phyloP scores from a whole-genome alignment of 169 alveolate genomes.

The Amoebophrya sp. region DNA sequence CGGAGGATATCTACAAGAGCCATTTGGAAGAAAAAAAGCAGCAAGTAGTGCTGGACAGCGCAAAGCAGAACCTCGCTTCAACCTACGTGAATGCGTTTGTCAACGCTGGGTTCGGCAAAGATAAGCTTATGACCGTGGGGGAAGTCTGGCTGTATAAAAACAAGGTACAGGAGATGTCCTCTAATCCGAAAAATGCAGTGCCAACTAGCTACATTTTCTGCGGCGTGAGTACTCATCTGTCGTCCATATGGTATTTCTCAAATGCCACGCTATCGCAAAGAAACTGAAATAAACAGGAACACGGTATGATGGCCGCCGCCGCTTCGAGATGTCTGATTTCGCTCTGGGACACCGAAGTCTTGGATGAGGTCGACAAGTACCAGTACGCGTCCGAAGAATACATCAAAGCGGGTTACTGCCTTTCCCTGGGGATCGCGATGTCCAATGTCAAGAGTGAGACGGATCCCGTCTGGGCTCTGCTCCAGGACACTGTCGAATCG shows the following conservation, averaged over 20 bases:
- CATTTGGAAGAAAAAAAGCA: conserved; percentile 42
- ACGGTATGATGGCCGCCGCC: conserved; percentile 88
- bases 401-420: conserved; percentile 81
- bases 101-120: conserved; percentile 93
- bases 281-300: too few relatives aligned
- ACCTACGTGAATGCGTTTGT: conserved; percentile 94
- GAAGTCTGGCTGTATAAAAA: conserved; percentile 89
- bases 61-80: conserved; percentile 88
- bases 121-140: conserved; percentile 71
- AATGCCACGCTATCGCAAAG: too few relatives aligned
- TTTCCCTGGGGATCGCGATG: not conserved
- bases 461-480: not conserved
- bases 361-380: conserved; percentile 76
- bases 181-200: too few relatives aligned
- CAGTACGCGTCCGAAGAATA: conserved; percentile 83
- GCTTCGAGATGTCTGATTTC: conserved; percentile 81
- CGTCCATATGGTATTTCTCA: too few relatives aligned
- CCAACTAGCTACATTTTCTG: too few relatives aligned
- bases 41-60: conserved; percentile 56
- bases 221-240: too few relatives aligned
- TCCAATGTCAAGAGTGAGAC: not conserved
- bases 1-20: conserved; percentile 54
- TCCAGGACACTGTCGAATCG: not conserved
- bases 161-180: too few relatives aligned
- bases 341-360: conserved; percentile 97